Conservation (phyloP, 2,329 filamentous ascomycete genomes). For the Sporothrix inflata region DNA sequence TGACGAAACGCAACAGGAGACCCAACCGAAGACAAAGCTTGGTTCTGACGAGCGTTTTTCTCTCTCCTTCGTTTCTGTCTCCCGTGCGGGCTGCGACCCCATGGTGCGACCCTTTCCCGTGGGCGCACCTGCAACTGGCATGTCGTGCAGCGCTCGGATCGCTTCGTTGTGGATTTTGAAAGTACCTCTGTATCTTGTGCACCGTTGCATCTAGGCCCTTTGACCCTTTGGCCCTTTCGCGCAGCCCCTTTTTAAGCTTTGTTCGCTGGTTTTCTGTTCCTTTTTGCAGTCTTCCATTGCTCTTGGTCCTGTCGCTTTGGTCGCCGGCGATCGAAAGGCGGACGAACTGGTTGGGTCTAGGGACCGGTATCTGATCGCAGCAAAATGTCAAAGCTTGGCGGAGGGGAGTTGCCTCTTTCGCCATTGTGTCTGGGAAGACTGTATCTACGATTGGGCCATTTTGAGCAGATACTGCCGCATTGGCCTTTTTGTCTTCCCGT, state of each 20-base stretch:
- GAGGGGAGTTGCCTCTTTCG: not conserved
- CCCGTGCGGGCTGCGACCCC: conserved; percentile 19
- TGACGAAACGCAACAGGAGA: not conserved
- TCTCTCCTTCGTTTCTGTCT: not conserved
- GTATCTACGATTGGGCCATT: not conserved
- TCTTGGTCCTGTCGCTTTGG: not conserved
- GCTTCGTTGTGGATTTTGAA: no score
- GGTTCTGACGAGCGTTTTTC: not conserved
- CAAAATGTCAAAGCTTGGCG: not conserved
- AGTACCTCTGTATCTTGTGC: not conserved
- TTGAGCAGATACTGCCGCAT: not conserved
- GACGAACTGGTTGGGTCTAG: conserved; percentile 18
- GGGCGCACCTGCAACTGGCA: not conserved
- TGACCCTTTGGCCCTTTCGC: not conserved
- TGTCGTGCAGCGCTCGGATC: conserved; percentile 18
- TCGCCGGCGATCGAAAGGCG: conserved; percentile 10
- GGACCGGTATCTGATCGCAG: not conserved
- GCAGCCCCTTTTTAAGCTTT: not conserved
- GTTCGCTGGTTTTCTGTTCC: not conserved
- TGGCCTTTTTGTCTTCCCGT: not conserved
- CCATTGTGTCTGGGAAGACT: not conserved
- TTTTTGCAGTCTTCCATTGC: not conserved
- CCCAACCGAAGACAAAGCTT: not conserved
- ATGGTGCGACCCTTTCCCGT: not conserved
- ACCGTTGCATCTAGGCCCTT: not conserved